Conservation (phyloP, 192 early-diverging fungal genomes). For the Backusella liffmaniae region DNA sequence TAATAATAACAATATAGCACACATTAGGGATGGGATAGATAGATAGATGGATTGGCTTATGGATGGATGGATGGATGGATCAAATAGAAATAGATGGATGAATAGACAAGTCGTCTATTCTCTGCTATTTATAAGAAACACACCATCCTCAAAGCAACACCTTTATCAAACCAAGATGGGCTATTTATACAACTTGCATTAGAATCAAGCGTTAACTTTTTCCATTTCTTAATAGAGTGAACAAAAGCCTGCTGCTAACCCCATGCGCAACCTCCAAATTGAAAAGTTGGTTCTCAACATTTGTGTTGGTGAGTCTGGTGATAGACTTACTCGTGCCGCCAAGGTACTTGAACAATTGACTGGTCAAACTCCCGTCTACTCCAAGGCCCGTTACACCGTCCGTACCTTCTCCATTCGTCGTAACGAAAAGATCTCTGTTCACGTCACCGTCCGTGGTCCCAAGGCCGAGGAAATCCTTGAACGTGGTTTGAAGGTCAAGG, state of each 20-base stretch:
- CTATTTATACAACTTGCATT: background rate
- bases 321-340: conserved; percentile 98
- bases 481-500: conserved; percentile 99
- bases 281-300: conserved; percentile 99
- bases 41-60: background rate
- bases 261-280: conserved; percentile 95
- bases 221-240: conserved; percentile 50
- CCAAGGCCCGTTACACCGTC: conserved; percentile 99
- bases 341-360: conserved; percentile 99
- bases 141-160: background rate
- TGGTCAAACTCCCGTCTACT: conserved; percentile 98
- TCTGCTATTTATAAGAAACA: background rate
- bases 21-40: background rate
- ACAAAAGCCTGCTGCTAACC: conserved; percentile 79
- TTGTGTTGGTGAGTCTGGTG: conserved; percentile 98
- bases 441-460: conserved; percentile 95
- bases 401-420: conserved; percentile 99
- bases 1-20: background rate
- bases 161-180: background rate
- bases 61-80: conserved; percentile 22
- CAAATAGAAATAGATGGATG: background rate
- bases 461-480: conserved; percentile 94
- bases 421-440: conserved; percentile 99
- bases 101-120: background rate
- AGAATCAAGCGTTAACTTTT: conserved; percentile 1